Conservation (phyloP, 345 rosid genomes). For the Eucalyptus regnans region DNA sequence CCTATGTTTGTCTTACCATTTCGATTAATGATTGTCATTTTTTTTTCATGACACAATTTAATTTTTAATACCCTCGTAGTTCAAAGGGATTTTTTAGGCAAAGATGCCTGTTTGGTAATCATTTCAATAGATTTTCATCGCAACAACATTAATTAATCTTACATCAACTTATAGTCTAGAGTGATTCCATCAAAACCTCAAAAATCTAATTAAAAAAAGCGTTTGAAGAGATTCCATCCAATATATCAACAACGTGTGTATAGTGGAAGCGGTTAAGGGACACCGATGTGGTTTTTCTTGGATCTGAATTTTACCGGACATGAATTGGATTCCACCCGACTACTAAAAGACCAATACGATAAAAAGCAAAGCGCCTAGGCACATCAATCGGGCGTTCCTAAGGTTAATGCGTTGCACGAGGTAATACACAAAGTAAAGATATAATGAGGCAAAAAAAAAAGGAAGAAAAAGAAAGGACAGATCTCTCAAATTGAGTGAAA, state of each 20-base stretch:
- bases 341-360: background rate
- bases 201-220: background rate
- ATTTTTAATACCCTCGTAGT: background rate
- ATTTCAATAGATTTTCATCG: background rate
- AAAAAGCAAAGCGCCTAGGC: background rate
- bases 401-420: background rate
- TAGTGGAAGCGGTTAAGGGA: background rate
- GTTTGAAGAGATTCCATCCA: background rate
- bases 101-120: background rate
- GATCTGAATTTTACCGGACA: background rate
- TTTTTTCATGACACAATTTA: background rate
- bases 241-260: background rate
- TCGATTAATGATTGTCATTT: background rate
- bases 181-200: background rate
- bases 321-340: background rate
- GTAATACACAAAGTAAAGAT: background rate
- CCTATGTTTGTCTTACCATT: background rate
- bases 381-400: background rate
- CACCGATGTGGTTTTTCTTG: background rate
- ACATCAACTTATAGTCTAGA: background rate
- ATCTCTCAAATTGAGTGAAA: background rate
- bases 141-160: background rate
- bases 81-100: rapidly evolving
- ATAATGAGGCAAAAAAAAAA: background rate
- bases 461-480: background rate